Percentiles rank a stretch among this genome's conserved stretches.
Conservation (phyloP, 345 rosid genomes). For the Citrus maxima region DNA sequence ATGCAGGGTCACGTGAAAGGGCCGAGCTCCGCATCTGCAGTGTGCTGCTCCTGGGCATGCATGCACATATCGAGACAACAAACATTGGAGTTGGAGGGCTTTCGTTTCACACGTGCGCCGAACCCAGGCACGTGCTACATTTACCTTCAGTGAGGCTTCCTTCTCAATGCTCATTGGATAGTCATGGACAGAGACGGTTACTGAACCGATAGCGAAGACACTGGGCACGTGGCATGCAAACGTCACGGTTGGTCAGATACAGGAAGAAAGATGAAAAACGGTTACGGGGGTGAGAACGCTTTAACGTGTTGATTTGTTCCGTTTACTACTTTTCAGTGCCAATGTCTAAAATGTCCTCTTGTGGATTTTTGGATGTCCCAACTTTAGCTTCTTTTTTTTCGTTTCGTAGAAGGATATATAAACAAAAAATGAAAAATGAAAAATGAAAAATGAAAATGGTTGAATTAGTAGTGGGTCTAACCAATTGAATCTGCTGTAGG, state of each 20-base stretch:
- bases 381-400: neutral
- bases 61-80: neutral
- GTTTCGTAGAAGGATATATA: too few species aligned
- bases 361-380: too few species aligned
- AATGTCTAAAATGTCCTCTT: neutral
- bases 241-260: slow-evolving; percentile 4
- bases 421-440: too few species aligned
- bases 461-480: too few species aligned
- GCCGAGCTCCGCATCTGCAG: slow-evolving; percentile 13
- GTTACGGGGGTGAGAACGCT: neutral
- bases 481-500: too few species aligned
- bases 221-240: slow-evolving; percentile 14
- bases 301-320: slow-evolving; percentile 17
- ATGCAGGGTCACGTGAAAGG: slow-evolving; percentile 30
- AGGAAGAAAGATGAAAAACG: neutral
- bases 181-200: slow-evolving; percentile 20
- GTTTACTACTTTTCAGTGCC: neutral
- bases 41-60: slow-evolving; percentile 5
- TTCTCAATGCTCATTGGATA: slow-evolving; percentile 2
- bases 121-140: neutral
- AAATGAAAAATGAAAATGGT: too few species aligned
- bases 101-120: slow-evolving; percentile 24
- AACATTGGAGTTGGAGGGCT: neutral
- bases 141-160: neutral
- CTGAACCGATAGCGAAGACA: neutral